These are phyloP conservation scores for Tephrocybe sp. DNA, from an alignment of 768 basidiomycete genomes.

Conservation along the genomic window DNA sequence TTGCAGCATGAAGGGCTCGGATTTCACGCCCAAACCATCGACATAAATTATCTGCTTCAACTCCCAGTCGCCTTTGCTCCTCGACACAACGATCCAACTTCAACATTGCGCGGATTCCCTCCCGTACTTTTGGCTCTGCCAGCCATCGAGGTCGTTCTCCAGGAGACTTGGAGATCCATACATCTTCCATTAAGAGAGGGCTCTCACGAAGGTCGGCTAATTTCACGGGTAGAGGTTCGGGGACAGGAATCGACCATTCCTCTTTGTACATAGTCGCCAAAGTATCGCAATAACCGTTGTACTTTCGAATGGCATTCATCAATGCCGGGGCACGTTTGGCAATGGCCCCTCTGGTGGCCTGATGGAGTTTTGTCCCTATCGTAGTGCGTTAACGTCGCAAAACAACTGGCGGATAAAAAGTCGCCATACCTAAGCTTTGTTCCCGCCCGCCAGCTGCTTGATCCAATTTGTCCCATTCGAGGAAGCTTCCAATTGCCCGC, in stretches of 20 bases:
- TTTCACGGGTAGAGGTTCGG: constrained; percentile 27
- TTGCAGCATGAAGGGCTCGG: too few relatives aligned
- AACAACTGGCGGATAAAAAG: too few relatives aligned
- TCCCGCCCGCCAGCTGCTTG: constrained; percentile 28
- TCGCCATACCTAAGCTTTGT: constrained; percentile 31
- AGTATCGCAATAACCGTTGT: constrained; percentile 22
- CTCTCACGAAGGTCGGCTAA: constrained; percentile 23
- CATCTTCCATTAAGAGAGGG: constrained; percentile 31
- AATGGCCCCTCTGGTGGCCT: constrained; percentile 30
- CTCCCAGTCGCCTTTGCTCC: constrained; percentile 15
- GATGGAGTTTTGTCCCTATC: constrained; percentile 34
- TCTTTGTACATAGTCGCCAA: constrained; percentile 22
- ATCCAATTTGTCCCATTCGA: constrained; percentile 34
- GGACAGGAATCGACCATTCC: constrained; percentile 29
- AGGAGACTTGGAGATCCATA: constrained; percentile 34
- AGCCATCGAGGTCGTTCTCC: too few relatives aligned
- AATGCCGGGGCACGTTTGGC: constrained; percentile 27
- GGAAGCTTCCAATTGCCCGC: constrained; percentile 31
- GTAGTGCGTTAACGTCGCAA: too few relatives aligned
- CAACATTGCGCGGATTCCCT: constrained; percentile 20
- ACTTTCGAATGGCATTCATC: constrained; percentile 24
- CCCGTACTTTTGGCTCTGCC: constrained; percentile 6
- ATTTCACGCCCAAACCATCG: constrained; percentile 25
- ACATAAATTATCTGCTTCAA: constrained; percentile 30
- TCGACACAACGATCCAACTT: constrained; percentile 15